Evolutionary conservation across 192 early-diverging fungal species (phyloP).

Genomic region (Geranomyces michiganensis): DNA sequence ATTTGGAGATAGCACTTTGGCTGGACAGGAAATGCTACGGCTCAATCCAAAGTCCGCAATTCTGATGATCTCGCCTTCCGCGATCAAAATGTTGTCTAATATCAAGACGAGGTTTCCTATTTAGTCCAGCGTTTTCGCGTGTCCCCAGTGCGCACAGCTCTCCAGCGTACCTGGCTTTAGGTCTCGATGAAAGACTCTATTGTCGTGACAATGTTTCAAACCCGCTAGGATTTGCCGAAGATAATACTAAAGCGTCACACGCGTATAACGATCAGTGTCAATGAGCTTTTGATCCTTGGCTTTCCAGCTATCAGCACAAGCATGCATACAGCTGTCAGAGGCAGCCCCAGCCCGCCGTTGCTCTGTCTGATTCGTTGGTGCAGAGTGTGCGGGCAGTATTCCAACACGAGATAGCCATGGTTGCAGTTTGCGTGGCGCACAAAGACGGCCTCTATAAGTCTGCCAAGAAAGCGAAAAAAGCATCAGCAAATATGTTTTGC

Average conservation of each 20-base stretch:
- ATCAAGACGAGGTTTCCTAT: neutral
- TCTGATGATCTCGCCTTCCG: slow-evolving; percentile 19
- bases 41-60: slow-evolving; percentile 39
- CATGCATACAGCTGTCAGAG: neutral
- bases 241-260: neutral
- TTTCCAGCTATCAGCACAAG: too few relatives aligned
- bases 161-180: slow-evolving; percentile 27
- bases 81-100: slow-evolving; percentile 12
- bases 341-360: neutral
- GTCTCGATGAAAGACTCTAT: slow-evolving; percentile 41
- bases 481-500: neutral
- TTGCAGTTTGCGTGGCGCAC: neutral
- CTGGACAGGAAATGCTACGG: slow-evolving; percentile 16
- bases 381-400: slow-evolving; percentile 11
- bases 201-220: slow-evolving; percentile 40
- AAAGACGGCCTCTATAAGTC: neutral
- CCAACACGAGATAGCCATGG: slow-evolving; percentile 18
- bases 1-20: slow-evolving; percentile 1
- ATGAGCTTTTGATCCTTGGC: neutral
- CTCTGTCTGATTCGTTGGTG: neutral
- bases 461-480: neutral
- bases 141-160: neutral
- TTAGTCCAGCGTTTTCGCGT: neutral
- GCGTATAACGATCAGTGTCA: neutral
- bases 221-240: slow-evolving; percentile 39